Base-by-base conservation (phyloP, 768 basidiomycete genomes). In the Infundibulicybe gibba region DNA sequence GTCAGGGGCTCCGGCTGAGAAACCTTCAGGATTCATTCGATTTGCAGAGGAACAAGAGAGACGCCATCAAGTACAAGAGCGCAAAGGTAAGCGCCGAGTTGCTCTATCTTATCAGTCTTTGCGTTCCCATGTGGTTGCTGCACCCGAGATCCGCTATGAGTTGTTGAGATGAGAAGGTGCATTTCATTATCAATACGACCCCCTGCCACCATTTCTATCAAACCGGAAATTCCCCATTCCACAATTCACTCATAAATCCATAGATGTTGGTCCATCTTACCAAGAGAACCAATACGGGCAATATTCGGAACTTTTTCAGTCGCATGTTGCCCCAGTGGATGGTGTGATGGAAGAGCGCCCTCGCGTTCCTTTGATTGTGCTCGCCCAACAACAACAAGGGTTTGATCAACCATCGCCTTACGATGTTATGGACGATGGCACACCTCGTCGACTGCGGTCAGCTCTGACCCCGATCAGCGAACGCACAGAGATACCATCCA, bases 31-130 rank as follows among this genome's bases (percentile, higher is more conserved):
- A 47, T 54, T 46, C 49, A 52, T 12, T n/a, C 40, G 43, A 17
- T 35, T 39, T 43, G 53, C 56, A 90, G 92, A 87, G 60, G 84
- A 90, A 60, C 78, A 84, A 53, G 78, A 80, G 20, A 76, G 80
- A 51, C 77, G 75, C 56, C 71, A 76, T 39, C 69, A 74, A 41
- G 84, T 83, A 19, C 77, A 71, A 55, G 87, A 90, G 60, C 83
- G 87, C 56, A 87, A 84, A 87, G 94, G 93, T 94, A 72, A 87
- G 91, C 75, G 41, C 21, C 41, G n/a, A 42, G 16, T 3, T 21
- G 25, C 17, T 42, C 10, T 45, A 19, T 39, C 38, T 45, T 46
- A 48, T 53, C 19, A 20, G 16, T 42, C 49, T 35, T 38, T 50
- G 52, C 47, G 44, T 32, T n/a, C 32, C 16, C 41, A 53, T 53